Evolutionary conservation across 805 yeast genomes (phyloP), one percentile per base, ranked within the genome.

Genomic region (Candida vartiovaarae): DNA sequence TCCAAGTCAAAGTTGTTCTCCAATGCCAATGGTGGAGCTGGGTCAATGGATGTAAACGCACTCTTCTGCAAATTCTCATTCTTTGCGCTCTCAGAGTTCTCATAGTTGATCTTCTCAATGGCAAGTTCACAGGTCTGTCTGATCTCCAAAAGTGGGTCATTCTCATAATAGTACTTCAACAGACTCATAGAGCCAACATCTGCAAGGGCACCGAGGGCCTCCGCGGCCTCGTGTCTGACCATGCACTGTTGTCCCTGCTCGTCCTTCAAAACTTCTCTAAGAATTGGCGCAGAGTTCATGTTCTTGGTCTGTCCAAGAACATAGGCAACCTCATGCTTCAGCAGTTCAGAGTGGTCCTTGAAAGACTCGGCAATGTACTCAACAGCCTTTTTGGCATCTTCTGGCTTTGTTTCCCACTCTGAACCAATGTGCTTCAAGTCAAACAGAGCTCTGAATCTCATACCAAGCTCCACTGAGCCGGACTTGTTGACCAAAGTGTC

Each of bases 211-310:
- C 99, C 99, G 43, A 93, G 72, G 36, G 98, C 99, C 67, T 93
- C 99, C 6, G 99, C 99, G 15, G 99, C 99, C 66, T 93, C 99
- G 64, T 93, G 99, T 65, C 99, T 84, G 32, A 93, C 99, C 98
- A 93, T 93, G 48, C 85, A 72, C 61, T 85, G 93, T 69, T 91
- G 98, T 53, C 70, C 71, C 11, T 70, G 52, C 25, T 61, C 58
- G 62, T 82, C 80, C 39, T 67, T 65, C 56, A 93, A 73, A 24
- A 88, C 95, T 6, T 73, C 72, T 62, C 87, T 76, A 48, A 93
- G 74, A 39, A 79, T 72, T 39, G 86, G 83, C 47, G 91, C 85
- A 46, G 96, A 88, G 44, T 76, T 65, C 53, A 80, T 60, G 67
- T 90, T 90, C 62, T 85, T 82, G 38, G 96, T 90, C 67, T 93